Conservation (phyloP, 192 early-diverging fungal species). For the Backusella psychrophila region DNA sequence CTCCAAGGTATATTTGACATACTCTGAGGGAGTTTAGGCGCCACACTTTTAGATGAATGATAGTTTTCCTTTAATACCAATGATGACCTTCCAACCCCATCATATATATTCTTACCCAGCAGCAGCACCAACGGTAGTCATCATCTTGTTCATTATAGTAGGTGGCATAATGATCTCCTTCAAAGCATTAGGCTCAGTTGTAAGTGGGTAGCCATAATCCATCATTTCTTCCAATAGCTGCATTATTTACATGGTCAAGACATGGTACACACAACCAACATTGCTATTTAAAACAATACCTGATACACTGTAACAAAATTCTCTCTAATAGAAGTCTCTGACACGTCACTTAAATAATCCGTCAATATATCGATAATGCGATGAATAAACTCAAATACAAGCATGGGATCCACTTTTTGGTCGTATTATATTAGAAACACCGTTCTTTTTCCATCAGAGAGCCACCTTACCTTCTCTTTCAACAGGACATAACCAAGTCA, state of each 20-base stretch:
- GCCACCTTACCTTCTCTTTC: slow-evolving; percentile 63
- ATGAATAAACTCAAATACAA: slow-evolving; percentile 85
- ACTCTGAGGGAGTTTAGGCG: slow-evolving; percentile 57
- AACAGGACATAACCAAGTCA: slow-evolving; percentile 78
- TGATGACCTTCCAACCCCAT: not conserved
- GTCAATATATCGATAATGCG: slow-evolving; percentile 72
- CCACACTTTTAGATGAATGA: slow-evolving; percentile 36
- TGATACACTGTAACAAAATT: slow-evolving; percentile 92
- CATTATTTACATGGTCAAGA: not conserved
- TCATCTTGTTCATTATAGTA: slow-evolving; percentile 80
- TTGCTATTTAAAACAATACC: slow-evolving; percentile 31
- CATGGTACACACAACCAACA: not conserved
- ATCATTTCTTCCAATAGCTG: slow-evolving; percentile 92
- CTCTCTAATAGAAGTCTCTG: slow-evolving; percentile 83
- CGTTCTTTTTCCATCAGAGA: not conserved
- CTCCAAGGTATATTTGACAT: slow-evolving; percentile 87
- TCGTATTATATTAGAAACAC: not conserved
- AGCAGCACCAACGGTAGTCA: slow-evolving; percentile 75
- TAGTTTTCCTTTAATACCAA: not conserved
- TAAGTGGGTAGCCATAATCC: slow-evolving; percentile 86
- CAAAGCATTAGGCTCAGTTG: slow-evolving; percentile 84
- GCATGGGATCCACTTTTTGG: slow-evolving; percentile 67
- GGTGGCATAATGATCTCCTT: slow-evolving; percentile 87
- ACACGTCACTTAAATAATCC: slow-evolving; percentile 83
- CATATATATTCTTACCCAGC: slow-evolving; percentile 28